Base-by-base conservation (phyloP, 2,329 filamentous ascomycete genomes). In the Delphinella strobiligena region DNA sequence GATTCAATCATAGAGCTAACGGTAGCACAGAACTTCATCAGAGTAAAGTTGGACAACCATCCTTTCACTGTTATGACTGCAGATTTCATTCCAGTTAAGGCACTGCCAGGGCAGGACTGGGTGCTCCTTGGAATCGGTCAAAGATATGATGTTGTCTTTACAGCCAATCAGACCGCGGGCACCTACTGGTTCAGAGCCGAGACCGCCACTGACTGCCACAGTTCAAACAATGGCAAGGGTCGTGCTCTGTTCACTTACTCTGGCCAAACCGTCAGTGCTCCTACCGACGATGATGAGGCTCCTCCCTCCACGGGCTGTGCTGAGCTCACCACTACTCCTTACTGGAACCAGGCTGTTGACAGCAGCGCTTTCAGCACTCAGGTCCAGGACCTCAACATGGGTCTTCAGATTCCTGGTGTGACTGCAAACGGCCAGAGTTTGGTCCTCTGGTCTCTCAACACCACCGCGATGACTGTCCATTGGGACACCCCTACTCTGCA, bases 121-220 rank as follows among this genome's bases (percentile, higher is more conserved):
- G 30, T 66, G 1, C 48, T 63, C 16, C 45, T 68, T 5, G 60
- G 51, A 5, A 63, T 66, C 17, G 62, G 59, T 7, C 64, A 68
- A 45, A 59, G 65, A 3, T 67, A 67, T 54, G 64, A 68, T 37
- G 63, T 68, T 4, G 51, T 68, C 39, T 59, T 68, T 50, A 58
- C 51, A n/a, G 61, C 64, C 31, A 64, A 67, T 40, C 62, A 66
- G 45, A 55, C 62, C 3, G 50, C 53, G 1, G 61, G 53, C 29
- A 64, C 54, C 44, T 67, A 66, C 48, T 68, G 65, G 65, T 62
- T 68, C 48, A 56, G 64, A 7, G 62, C 64, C 1, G 52, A 59
- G 4, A 47, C 54, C 8, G 62, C 59, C 10, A 43, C 35, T 3
- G 54, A 47, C 14, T 64, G 62, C 36, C 47, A 53, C 8, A 52